These are phyloP conservation scores for Zhuliangozyma blackwelliae DNA, from an alignment of 1,139 yeast species.

Conservation along the genomic window DNA sequence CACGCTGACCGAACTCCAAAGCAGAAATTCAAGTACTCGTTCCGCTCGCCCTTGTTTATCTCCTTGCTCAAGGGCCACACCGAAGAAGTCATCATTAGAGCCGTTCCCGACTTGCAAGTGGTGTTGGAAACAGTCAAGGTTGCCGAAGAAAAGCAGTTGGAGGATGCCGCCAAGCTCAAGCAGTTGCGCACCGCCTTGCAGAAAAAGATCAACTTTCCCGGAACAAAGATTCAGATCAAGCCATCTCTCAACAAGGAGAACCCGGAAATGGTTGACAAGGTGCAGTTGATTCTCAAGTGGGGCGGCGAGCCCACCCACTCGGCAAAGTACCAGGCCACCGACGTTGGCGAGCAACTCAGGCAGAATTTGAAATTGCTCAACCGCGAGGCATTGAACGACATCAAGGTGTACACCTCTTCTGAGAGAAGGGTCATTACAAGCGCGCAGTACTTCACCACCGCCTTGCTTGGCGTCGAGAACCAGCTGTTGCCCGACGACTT, in stretches of 20 bases:
- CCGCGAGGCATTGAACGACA: slow-evolving; percentile 77
- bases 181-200: slow-evolving; percentile 81
- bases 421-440: slow-evolving; percentile 93
- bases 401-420: slow-evolving; percentile 83
- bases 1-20: slow-evolving; percentile 99
- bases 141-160: slow-evolving; percentile 75
- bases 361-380: slow-evolving; percentile 87
- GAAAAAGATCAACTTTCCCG: slow-evolving; percentile 86
- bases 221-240: slow-evolving; percentile 93
- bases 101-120: slow-evolving; percentile 77
- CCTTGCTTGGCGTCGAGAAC: slow-evolving; percentile 62
- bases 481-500: slow-evolving; percentile 72
- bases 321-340: slow-evolving; percentile 90
- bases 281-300: slow-evolving; percentile 94
- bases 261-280: slow-evolving; percentile 78
- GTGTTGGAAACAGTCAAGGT: slow-evolving; percentile 80
- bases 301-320: slow-evolving; percentile 99
- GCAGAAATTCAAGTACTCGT: slow-evolving; percentile 94
- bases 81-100: slow-evolving; percentile 93
- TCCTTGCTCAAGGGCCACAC: slow-evolving; percentile 89
- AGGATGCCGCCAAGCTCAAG: slow-evolving; percentile 70
- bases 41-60: slow-evolving; percentile 80
- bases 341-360: slow-evolving; percentile 91
- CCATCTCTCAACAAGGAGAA: slow-evolving; percentile 68
- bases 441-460: slow-evolving; percentile 82